Evolutionary conservation across 1,139 yeast species (phyloP), one percentile per base, ranked within the genome.

Genomic region (Entelexis sorbosivorans): DNA sequence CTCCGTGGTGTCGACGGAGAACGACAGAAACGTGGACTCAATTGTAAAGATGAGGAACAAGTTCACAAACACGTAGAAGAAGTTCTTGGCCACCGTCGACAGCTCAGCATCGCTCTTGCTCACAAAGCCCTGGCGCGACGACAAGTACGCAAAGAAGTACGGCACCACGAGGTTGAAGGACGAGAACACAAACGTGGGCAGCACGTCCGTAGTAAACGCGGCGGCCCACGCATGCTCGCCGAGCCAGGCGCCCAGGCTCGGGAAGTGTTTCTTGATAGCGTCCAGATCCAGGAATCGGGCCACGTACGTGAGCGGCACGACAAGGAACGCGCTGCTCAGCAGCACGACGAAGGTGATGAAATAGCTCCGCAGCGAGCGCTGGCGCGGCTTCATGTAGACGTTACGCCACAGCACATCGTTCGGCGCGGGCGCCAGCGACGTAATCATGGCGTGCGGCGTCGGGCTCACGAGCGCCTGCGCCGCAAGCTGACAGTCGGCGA

Each of bases 391-490:
- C 62, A 84, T 66, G 58, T 81, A 76, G 42, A 85, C 67, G 60
- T 84, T 83, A 44, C 78, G 77, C 96, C 96, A 86, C 49, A 82
- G 73, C 22, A 86, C 79, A 64, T 86, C 96, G 56, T 81, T 81
- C 2, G 95, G 95, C 1, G 95, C 89, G 0, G 95, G 95, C 0
- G 95, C 95, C 47, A 85, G 70, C 46, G 73, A 74, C 9, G 93
- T 82, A 44, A 84, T 79, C 44, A 86, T 69, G 51, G 82, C 81
- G 62, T 81, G 76, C 1, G 86, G 82, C 51, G 79, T 75, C 0
- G 95, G 95, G 57, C 87, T 93, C 48, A 86, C 69, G 0, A 85
- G 84, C 0, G 95, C 86, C 64, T 87, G 96, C 0, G 95, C 93
- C 9, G 87, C 80, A 82, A 86, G 79, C 64, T 86, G 96, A 1